Percentiles rank a stretch among this genome's conserved stretches.
Conservation (phyloP, 768 basidiomycete genomes). For the Termitomyces sp. region DNA sequence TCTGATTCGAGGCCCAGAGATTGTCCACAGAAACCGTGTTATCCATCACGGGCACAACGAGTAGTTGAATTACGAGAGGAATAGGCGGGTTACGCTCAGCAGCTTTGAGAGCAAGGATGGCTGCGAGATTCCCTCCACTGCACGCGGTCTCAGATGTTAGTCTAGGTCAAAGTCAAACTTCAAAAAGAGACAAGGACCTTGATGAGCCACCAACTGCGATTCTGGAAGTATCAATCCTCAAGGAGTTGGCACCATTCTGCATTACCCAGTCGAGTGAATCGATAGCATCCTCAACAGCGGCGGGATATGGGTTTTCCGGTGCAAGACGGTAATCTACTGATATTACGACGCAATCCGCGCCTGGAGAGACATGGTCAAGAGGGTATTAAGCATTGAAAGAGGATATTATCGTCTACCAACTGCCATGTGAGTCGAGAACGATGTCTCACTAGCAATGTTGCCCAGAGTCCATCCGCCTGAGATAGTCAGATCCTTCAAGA, state of each 20-base stretch:
- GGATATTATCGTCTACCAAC: slow-evolving; percentile 33
- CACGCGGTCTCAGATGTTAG: neutral
- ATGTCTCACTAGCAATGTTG: slow-evolving; percentile 51
- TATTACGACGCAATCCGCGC: slow-evolving; percentile 54
- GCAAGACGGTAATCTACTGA: slow-evolving; percentile 70
- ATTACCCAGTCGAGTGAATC: slow-evolving; percentile 61
- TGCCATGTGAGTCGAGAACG: slow-evolving; percentile 58
- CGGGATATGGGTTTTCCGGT: slow-evolving; percentile 66
- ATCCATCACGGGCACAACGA: slow-evolving; percentile 69
- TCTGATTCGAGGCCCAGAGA: slow-evolving; percentile 51
- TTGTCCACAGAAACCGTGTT: slow-evolving; percentile 50
- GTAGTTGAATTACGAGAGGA: slow-evolving; percentile 52
- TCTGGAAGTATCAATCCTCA: slow-evolving; percentile 43
- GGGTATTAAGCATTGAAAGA: neutral
- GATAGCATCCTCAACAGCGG: slow-evolving; percentile 66
- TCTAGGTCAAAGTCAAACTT: neutral
- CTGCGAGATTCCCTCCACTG: slow-evolving; percentile 69
- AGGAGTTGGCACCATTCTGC: slow-evolving; percentile 35
- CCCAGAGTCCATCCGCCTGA: slow-evolving; percentile 77
- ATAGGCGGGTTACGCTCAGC: slow-evolving; percentile 40
- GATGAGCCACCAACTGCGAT: slow-evolving; percentile 74
- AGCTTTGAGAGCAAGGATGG: slow-evolving; percentile 61
- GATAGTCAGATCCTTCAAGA: neutral
- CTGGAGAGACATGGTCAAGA: slow-evolving; percentile 22
- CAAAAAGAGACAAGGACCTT: slow-evolving; percentile 33